phyloP scores from a whole-genome alignment of 805 yeast genomes.

The Huiozyma naganishii region DNA sequence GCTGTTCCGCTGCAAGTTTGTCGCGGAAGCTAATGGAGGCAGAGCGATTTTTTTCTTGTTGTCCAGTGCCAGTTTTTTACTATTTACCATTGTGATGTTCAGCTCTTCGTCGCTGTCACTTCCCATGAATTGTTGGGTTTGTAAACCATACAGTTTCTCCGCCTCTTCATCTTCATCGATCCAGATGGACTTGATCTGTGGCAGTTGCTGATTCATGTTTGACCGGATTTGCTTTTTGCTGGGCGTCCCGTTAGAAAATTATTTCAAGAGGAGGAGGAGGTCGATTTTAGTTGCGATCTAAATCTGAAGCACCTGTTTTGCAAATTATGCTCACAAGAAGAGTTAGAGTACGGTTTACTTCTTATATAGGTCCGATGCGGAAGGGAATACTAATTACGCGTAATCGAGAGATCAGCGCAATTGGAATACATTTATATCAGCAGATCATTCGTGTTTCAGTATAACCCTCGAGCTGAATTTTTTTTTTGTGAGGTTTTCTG shows the following conservation, averaged over 20 bases:
- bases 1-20: not conserved
- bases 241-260: not conserved
- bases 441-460: too few relatives aligned
- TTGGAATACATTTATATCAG: too few relatives aligned
- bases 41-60: slow-evolving; percentile 29
- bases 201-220: slow-evolving; percentile 8
- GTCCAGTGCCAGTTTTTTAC: slow-evolving; percentile 25
- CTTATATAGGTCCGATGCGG: too few relatives aligned
- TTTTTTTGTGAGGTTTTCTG: too few relatives aligned
- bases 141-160: slow-evolving; percentile 27
- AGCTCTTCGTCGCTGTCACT: slow-evolving; percentile 16
- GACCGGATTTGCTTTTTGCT: not conserved
- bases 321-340: too few relatives aligned
- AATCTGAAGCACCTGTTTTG: too few relatives aligned
- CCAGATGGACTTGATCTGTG: slow-evolving; percentile 35
- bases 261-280: too few relatives aligned
- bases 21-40: slow-evolving; percentile 23
- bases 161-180: slow-evolving; percentile 31
- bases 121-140: slow-evolving; percentile 20
- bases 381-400: too few relatives aligned
- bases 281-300: too few relatives aligned
- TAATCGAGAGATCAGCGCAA: too few relatives aligned
- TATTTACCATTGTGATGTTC: slow-evolving; percentile 27
- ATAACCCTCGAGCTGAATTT: too few relatives aligned
- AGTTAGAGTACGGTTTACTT: too few relatives aligned